phyloP scores from a whole-genome alignment of 108 stramenopile genomes.

The Nitzschia inconspicua region DNA sequence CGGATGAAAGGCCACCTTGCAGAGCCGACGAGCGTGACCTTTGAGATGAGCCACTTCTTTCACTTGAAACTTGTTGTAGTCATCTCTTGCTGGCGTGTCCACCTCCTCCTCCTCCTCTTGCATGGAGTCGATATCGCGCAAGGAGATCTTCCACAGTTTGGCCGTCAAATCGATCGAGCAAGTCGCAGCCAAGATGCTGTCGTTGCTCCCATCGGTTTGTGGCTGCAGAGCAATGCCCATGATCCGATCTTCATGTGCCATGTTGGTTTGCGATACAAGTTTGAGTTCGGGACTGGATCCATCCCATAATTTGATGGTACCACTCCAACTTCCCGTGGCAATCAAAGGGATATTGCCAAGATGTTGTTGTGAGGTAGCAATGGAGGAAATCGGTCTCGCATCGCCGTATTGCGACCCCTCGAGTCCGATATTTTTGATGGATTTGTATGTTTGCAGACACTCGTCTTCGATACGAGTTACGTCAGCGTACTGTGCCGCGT shows the following conservation, averaged over 20 bases:
- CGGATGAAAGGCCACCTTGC: constrained; percentile 93
- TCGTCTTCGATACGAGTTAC: constrained; percentile 51
- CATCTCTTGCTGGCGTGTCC: constrained; percentile 13
- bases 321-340: constrained; percentile 90
- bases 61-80: constrained; percentile 23
- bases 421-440: constrained; percentile 54
- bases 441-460: constrained; percentile 52
- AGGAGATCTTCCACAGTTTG: constrained; percentile 63
- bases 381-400: constrained; percentile 56
- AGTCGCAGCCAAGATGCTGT: constrained; percentile 52
- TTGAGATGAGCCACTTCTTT: constrained; percentile 67
- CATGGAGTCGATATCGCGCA: constrained; percentile 35
- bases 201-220: background rate
- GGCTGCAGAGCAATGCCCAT: constrained; percentile 56
- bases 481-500: constrained; percentile 20
- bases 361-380: constrained; percentile 38
- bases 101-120: constrained; percentile 14
- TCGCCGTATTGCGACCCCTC: constrained; percentile 87
- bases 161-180: constrained; percentile 82
- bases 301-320: constrained; percentile 91
- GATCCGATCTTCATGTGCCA: constrained; percentile 85
- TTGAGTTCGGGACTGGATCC: constrained; percentile 63
- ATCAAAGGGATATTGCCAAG: constrained; percentile 46
- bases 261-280: constrained; percentile 47
- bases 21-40: constrained; percentile 90